Base-by-base conservation (phyloP, 108 stramenopile genomes). In the Stephanodiscus triporus region DNA sequence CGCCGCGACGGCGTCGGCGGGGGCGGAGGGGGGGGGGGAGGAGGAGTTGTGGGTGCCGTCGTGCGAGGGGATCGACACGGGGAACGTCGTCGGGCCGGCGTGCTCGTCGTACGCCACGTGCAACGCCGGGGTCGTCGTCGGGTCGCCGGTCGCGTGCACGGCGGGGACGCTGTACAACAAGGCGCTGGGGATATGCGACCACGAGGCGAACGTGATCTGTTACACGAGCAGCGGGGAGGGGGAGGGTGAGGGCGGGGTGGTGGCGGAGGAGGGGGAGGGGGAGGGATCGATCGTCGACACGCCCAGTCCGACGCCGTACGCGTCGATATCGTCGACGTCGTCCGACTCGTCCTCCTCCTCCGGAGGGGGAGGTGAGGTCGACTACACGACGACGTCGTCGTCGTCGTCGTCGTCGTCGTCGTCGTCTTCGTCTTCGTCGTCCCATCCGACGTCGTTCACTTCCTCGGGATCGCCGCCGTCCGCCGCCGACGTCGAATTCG, bases 51-150 rank as follows among this genome's bases (percentile, higher is more conserved):
- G 43, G 43, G 14, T 16, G 2, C 43, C 43, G 43, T 16, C 43
- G 14, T 45, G 43, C 16, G 14, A 13, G 43, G 2, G 2, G 43
- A 14, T 2, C 3, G 14, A 45, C 43, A 45, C 68, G 6, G 76
- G 76, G 42, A 53, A 43, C 43, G 24, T 68, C 9, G 37, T 68
- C 14, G 76, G 76, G 0, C 68, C 76, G 6, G 76, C 63, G 47
- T 77, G 76, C 54, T 24, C n/a, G 7, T 29, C 62, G 1, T 77
- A 77, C 76, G 40, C 63, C n/a, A 61, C 70, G 29, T 77, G 76
- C 63, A 36, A 14, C 20, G 47, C 37, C 29, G 68, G 68, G 14
- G 42, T 14, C 7, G 23, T 62, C 4, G 49, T 48, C 29, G 48
- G 59, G 4, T 37, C 61, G 5, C 22, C 24, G 11, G 11, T 14